Base-by-base conservation (phyloP, 495 filamentous ascomycete genomes). In the Choiromyces venosus region DNA sequence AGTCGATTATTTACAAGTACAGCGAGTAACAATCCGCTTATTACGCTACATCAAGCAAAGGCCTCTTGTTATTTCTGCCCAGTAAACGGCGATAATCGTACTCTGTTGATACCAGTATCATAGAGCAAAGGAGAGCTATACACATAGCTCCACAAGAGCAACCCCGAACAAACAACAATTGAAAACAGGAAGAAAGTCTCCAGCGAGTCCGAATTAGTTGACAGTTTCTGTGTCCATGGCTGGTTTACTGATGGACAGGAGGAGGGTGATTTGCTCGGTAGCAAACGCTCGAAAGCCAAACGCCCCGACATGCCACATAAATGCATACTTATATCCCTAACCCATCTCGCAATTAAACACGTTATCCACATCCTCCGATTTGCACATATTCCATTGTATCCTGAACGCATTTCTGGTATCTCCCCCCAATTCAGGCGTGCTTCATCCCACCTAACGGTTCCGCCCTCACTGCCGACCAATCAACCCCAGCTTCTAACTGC, bases 391-490 rank as follows among this genome's bases (percentile, higher is more conserved):
- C 52, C n/a, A 56, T 56, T 25, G 6, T 29, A 12, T 14, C n/a
- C 52, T 12, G n/a, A 56, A 29, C 10, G n/a, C n/a, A 29, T 56
- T 29, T 3, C 25, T 14, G 52, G n/a, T 14, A 56, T 12, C 81
- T 44, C n/a, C n/a, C 52, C 4, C n/a, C n/a, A 56, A 56, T 10
- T 89, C 84, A 91, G 76, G 85, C 83, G 83, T 91, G 93, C 81
- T 95, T 97, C 78, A 93, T 92, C 40, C 88, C 88, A 68, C 91
- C 90, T 77, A 98, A 90, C 52, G 91, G 90, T 69, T 90, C 89
- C 7, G 94, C 95, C 82, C 90, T 90, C 29, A 99, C 96, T 82
- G 93, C 89, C 29, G 86, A 83, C 95, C 95, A 99, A 83, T 97
- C 89, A 75, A 99, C 97, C 71, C 89, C 91, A 6, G 82, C 85